Conservation (phyloP, 176 grass and related monocot species). For the Ananas comosus region DNA sequence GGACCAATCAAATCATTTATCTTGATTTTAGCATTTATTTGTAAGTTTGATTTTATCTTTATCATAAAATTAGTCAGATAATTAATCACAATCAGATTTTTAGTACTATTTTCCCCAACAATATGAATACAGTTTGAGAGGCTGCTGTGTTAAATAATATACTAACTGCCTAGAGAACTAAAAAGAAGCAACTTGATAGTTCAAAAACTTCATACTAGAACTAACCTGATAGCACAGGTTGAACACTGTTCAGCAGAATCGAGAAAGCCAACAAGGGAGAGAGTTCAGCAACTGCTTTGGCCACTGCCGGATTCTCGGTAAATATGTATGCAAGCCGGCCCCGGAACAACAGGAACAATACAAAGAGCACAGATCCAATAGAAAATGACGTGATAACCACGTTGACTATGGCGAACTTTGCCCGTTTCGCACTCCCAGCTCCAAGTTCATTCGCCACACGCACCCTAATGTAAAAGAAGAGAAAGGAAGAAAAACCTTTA, state of each 20-base stretch:
- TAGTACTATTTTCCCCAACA: no score
- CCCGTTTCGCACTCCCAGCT: slow-evolving; percentile 50
- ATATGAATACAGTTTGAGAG: no score
- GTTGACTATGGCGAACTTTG: slow-evolving; percentile 47
- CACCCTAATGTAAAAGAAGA: slow-evolving; percentile 30
- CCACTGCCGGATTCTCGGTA: slow-evolving; percentile 35
- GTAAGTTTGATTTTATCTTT: no score
- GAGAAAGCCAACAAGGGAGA: slow-evolving; percentile 71
- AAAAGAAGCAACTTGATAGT: not conserved
- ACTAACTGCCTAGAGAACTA: no score
- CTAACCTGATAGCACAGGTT: slow-evolving; percentile 80
- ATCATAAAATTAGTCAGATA: no score
- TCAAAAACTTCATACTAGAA: not conserved
- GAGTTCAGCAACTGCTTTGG: slow-evolving; percentile 46
- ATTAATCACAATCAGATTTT: no score
- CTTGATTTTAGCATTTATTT: no score
- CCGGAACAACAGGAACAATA: slow-evolving; percentile 49
- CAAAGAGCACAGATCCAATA: slow-evolving; percentile 44
- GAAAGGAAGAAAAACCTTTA: not conserved
- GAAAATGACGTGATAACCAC: slow-evolving; percentile 44
- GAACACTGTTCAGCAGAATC: slow-evolving; percentile 77
- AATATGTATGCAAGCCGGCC: slow-evolving; percentile 70
- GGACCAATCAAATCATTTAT: no score
- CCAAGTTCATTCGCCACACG: slow-evolving; percentile 84
- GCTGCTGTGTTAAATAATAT: no score